Base-by-base conservation (phyloP, 768 basidiomycete species). In the Austroboletus festivus region DNA sequence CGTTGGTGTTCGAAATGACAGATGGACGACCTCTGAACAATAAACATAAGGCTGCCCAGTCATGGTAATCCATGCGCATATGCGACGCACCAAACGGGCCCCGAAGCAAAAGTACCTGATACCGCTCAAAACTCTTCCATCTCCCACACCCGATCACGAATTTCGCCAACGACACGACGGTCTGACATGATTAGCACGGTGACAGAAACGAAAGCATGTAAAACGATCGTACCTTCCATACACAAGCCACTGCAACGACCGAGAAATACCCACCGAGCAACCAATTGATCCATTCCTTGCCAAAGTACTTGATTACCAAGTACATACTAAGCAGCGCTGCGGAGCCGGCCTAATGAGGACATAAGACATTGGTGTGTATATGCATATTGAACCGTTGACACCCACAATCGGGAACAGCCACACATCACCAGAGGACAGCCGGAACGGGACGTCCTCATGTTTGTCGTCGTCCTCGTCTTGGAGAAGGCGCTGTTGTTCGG, bases 271-370 rank as follows among this genome's bases (percentile, higher is more conserved):
- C 83, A 5, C 78, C 84, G 20, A 95, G 71, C 5, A 93, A 55
- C 76, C 78, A 79, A 67, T 94, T 94, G 48, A 95, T 81, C 85
- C 89, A 89, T 49, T 82, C 81, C 56, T 78, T 81, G 26, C 90
- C 89, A 44, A 87, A 68, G 63, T 84, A 91, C 59, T 81, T 85
- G 47, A 95, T 75, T 22, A 87, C 65, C 46, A 78, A 52, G 58
- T 86, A 93, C 52, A 93, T 63, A 5, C 83, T 79, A 54, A 89
- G 70, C 24, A 95, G 72, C 26, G 76, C 77, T 6, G 72, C 73
- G 1, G 89, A 90, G 5, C 88, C 91, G 50, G 86, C 68, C 86
- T 89, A 42, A 9, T 6, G 11, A 35, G 12, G 23, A 51, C 18
- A 40, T 57, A 39, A 46, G 34, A 31, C 3, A 28, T 28, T 28